Conservation (phyloP, 441 rosid genomes). For the Manihot esculenta region DNA sequence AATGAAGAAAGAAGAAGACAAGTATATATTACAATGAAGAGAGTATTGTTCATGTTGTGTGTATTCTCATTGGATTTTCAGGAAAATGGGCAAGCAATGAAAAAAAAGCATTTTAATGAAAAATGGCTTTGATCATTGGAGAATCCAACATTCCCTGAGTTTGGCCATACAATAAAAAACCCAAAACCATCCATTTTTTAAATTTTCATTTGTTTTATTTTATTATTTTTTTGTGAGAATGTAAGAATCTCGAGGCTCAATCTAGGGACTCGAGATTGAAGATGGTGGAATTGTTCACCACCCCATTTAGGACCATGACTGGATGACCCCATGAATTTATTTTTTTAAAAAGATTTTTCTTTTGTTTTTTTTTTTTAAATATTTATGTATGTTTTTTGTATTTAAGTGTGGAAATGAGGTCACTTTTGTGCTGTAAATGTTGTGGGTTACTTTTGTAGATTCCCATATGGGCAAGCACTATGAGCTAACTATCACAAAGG, state of each 20-base stretch:
- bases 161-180: slow-evolving; percentile 44
- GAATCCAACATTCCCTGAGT: slow-evolving; percentile 49
- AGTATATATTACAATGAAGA: not conserved
- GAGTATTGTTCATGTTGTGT: slow-evolving; percentile 15
- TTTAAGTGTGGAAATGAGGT: not conserved
- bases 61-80: slow-evolving; percentile 10
- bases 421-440: slow-evolving; percentile 36
- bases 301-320: slow-evolving; percentile 25
- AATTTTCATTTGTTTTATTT: not conserved
- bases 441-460: slow-evolving; percentile 30
- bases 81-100: not conserved
- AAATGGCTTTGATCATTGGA: slow-evolving; percentile 19
- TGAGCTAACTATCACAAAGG: slow-evolving; percentile 25
- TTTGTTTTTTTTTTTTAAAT: not conserved
- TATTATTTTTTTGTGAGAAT: slow-evolving; percentile 29
- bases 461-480: slow-evolving; percentile 34
- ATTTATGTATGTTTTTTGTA: not conserved
- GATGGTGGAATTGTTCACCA: slow-evolving; percentile 47
- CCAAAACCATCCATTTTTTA: slow-evolving; percentile 8
- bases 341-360: no score
- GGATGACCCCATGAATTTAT: not conserved
- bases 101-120: not conserved
- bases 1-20: slow-evolving; percentile 8
- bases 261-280: slow-evolving; percentile 35
- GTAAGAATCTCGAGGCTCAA: slow-evolving; percentile 50